Evolutionary conservation across 2,329 filamentous ascomycete species (phyloP), one percentile per base, ranked within the genome.

Genomic region (Ophiostoma australiae): DNA sequence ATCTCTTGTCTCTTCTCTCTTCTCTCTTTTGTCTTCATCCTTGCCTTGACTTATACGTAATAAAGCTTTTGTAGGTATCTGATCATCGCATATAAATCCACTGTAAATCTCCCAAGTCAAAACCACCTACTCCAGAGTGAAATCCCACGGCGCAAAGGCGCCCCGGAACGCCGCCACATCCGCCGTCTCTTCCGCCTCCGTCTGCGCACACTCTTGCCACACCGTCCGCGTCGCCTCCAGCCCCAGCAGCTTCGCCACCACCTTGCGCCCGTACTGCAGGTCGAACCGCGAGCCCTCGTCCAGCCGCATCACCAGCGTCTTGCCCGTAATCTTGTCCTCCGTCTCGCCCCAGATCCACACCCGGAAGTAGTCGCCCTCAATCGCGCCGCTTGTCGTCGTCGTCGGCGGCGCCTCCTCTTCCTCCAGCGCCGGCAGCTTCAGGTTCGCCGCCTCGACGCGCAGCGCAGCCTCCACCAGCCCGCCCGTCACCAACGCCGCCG

Each of bases 381-480:
- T 81, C 65, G 86, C 84, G 5, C 23, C 31, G 17, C 52, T 27
- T n/a, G n/a, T n/a, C 8, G 55, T 39, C 61, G 27, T 55, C 67
- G 27, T 31, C 27, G 27, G 1, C 27, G 27, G 27, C 27, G 1
- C 27, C 27, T 31, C 27, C 3, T 31, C 27, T 31, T 74, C 79
- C 68, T 81, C 77, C 69, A 90, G 85, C 52, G 80, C 75, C 0
- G 87, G 86, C 71, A 87, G 85, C 71, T 82, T 79, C 67, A 83
- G 78, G 75, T 97, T 96, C 78, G 97, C 91, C 0, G 93, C 93
- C 77, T 97, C 89, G 1, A 96, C 91, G 70, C 90, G 90, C 81
- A 99, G 97, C 0, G 90, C 94, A 0, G 91, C 92, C 78, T 97
- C 93, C 0, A 97, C 91, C 1, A 97, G 83, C 0, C 91, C 91